These are phyloP conservation scores for Trichosporon ovoides DNA, from an alignment of 1,284 basidiomycete species.

Conservation along the genomic window DNA sequence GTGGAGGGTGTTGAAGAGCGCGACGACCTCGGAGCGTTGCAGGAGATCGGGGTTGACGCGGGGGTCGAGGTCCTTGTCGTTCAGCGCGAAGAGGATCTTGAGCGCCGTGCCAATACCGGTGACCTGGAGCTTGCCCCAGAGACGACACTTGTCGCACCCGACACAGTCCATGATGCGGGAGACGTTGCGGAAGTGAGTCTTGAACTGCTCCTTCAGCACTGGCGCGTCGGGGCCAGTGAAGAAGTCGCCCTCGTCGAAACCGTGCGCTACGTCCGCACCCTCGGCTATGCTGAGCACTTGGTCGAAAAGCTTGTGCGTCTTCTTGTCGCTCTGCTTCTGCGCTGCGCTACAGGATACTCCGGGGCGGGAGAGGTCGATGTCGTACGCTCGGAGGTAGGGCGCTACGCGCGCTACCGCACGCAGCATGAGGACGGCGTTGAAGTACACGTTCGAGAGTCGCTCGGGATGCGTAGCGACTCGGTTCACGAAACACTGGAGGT, in stretches of 20 bases:
- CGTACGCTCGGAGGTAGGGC: conserved; percentile 76
- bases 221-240: conserved; percentile 81
- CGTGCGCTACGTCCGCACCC: conserved; percentile 32
- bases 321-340: conserved; percentile 63
- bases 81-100: conserved; percentile 94
- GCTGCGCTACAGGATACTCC: conserved; percentile 34
- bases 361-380: conserved; percentile 62
- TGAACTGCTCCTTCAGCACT: conserved; percentile 91
- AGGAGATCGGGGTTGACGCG: conserved; percentile 69
- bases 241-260: conserved; percentile 77
- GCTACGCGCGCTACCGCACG: conserved; percentile 84
- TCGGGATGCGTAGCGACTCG: conserved; percentile 91
- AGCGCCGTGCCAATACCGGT: conserved; percentile 91
- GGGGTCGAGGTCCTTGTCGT: conserved; percentile 76
- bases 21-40: conserved; percentile 93
- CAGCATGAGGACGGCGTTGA: conserved; percentile 86
- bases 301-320: conserved; percentile 56
- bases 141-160: conserved; percentile 94
- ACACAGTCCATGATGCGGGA: conserved; percentile 98
- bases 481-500: conserved; percentile 86
- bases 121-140: conserved; percentile 98
- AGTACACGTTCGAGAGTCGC: conserved; percentile 94
- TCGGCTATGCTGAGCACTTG: conserved; percentile 63
- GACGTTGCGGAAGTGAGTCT: conserved; percentile 92
- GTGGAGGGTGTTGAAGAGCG: conserved; percentile 92